These are phyloP conservation scores for Phytophthora colocasiae DNA, from an alignment of 352 stramenopile genomes.

Conservation along the genomic window DNA sequence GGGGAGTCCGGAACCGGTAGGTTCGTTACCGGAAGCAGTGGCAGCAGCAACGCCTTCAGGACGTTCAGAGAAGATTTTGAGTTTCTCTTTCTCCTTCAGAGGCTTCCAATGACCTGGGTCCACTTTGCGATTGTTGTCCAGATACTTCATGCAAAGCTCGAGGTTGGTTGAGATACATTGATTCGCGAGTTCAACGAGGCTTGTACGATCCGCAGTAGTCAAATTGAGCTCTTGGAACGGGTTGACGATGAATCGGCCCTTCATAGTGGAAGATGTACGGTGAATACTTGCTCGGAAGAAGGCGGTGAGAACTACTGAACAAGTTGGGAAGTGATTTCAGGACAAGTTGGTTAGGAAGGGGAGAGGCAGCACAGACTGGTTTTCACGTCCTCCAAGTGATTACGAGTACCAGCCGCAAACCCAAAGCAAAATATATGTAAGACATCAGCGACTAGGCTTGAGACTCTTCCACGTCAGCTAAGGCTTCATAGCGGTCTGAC, in stretches of 20 bases:
- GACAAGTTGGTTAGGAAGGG: neutral
- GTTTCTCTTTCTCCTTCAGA: constrained; percentile 15
- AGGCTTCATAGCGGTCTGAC: neutral
- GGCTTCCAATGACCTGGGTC: constrained; percentile 11
- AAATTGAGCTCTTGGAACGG: constrained; percentile 17
- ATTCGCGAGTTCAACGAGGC: constrained; percentile 1
- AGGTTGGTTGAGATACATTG: constrained; percentile 8
- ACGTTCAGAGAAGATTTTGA: constrained; percentile 18
- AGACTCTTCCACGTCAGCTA: neutral
- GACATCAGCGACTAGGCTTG: constrained; percentile 8
- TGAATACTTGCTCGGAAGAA: neutral
- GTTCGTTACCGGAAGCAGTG: constrained; percentile 4
- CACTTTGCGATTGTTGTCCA: constrained; percentile 6
- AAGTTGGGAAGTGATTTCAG: constrained; percentile 18
- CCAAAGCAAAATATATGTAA: constrained; percentile 14
- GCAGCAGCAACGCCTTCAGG: constrained; percentile 7
- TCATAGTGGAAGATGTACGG: constrained; percentile 1
- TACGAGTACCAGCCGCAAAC: neutral
- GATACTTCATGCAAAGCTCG: constrained; percentile 2
- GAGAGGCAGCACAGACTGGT: constrained; percentile 6
- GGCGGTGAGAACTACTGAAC: neutral
- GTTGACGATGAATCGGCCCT: constrained; percentile 16
- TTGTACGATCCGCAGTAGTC: neutral
- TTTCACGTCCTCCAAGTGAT: no score
- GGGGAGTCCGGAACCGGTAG: constrained; percentile 14